phyloP scores from a whole-genome alignment of 225 moss, liverwort and hornwort genomes.

The Lunularia cruciata region DNA sequence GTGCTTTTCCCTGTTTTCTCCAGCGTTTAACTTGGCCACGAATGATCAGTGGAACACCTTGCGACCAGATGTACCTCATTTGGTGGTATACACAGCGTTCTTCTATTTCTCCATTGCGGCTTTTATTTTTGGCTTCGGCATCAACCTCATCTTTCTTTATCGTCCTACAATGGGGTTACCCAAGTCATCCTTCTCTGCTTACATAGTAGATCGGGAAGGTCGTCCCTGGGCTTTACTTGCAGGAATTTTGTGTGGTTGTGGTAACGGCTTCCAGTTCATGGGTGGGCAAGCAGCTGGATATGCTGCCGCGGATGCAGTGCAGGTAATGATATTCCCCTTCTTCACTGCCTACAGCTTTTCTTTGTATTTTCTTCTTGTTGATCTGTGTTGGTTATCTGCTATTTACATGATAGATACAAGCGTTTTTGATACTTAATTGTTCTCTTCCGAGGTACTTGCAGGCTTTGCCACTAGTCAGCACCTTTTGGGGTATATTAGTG shows the following conservation, averaged over 20 bases:
- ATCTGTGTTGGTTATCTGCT: neutral
- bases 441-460: constrained; percentile 16
- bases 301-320: constrained; percentile 94
- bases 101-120: constrained; percentile 85
- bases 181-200: constrained; percentile 55
- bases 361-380: no score
- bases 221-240: constrained; percentile 74
- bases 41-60: constrained; percentile 91
- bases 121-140: constrained; percentile 55
- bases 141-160: constrained; percentile 74
- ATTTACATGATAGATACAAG: neutral
- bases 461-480: constrained; percentile 92
- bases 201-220: constrained; percentile 54
- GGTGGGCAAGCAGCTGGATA: constrained; percentile 97
- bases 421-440: neutral
- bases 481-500: constrained; percentile 81
- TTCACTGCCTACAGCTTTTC: neutral
- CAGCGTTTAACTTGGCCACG: constrained; percentile 87
- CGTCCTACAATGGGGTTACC: constrained; percentile 64
- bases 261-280: constrained; percentile 97
- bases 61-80: constrained; percentile 72
- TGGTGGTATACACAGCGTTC: constrained; percentile 93
- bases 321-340: constrained; percentile 40
- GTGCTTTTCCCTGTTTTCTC: constrained; percentile 89
- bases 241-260: constrained; percentile 73